These are phyloP conservation scores for Ambrosiella xylebori DNA, from an alignment of 2,329 filamentous ascomycete genomes.

Conservation along the genomic window DNA sequence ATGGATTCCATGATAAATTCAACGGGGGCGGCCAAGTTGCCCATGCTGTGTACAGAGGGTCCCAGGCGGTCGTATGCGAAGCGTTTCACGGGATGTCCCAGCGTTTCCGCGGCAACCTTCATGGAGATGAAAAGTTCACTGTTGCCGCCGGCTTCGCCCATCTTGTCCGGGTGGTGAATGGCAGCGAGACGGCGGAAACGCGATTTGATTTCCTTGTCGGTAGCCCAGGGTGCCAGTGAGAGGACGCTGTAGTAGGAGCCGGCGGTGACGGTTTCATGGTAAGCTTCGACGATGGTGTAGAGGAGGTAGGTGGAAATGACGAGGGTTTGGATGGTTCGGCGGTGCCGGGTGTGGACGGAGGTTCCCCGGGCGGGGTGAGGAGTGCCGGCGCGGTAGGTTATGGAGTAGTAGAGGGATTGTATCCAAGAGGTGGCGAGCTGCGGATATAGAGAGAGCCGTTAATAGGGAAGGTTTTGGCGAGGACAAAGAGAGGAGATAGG, in stretches of 20 bases:
- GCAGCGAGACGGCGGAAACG: conserved; percentile 64
- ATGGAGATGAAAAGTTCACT: conserved; percentile 56
- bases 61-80: conserved; percentile 89
- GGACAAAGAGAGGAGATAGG: conserved; percentile 5
- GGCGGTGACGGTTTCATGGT: conserved; percentile 54
- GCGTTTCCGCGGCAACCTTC: conserved; percentile 66
- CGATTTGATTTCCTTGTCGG: conserved; percentile 64
- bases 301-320: conserved; percentile 71
- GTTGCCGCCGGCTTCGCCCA: conserved; percentile 20
- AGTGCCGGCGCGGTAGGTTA: conserved; percentile 79
- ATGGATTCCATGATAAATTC: conserved; percentile 54
- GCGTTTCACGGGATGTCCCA: conserved; percentile 56
- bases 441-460: conserved; percentile 12
- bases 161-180: conserved; percentile 72
- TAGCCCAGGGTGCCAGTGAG: conserved; percentile 48
- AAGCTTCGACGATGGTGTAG: conserved; percentile 86
- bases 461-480: background rate
- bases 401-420: conserved; percentile 68
- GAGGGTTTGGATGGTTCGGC: conserved; percentile 64
- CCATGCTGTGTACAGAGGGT: conserved; percentile 49
- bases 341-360: conserved; percentile 54
- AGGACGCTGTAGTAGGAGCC: conserved; percentile 70
- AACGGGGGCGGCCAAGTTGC: conserved; percentile 45
- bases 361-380: conserved; percentile 56
- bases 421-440: conserved; percentile 63